Conservation (phyloP, 306 rosid species). For the Prunus armeniaca region DNA sequence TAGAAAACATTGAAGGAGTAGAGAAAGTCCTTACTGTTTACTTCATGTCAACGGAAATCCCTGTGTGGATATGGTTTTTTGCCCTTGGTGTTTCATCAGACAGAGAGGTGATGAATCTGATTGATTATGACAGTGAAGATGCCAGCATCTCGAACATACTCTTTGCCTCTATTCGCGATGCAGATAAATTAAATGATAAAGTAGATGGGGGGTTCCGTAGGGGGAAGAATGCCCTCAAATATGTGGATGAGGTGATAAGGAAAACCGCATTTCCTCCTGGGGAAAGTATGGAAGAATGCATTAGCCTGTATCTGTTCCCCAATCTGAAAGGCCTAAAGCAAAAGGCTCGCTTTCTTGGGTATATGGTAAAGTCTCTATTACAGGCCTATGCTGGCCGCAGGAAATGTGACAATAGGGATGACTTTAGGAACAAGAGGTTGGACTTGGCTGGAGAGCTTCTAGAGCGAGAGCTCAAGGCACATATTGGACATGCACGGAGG, state of each 20-base stretch:
- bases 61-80: conserved; percentile 83
- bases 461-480: conserved; percentile 85
- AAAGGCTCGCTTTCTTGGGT: conserved; percentile 78
- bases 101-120: conserved; percentile 67
- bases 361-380: conserved; percentile 92
- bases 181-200: conserved; percentile 29
- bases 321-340: conserved; percentile 49
- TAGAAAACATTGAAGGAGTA: conserved; percentile 57
- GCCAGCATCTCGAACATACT: conserved; percentile 56
- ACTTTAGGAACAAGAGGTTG: conserved; percentile 84
- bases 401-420: conserved; percentile 82
- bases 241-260: conserved; percentile 45
- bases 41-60: conserved; percentile 72
- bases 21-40: conserved; percentile 68
- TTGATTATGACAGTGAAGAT: conserved; percentile 57
- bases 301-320: conserved; percentile 57
- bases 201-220: conserved; percentile 48
- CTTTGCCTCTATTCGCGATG: conserved; percentile 69
- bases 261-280: conserved; percentile 65
- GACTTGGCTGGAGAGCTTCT: conserved; percentile 88
- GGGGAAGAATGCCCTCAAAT: conserved; percentile 37
- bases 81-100: conserved; percentile 80
- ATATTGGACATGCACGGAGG: conserved; percentile 76
- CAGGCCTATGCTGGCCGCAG: conserved; percentile 67
- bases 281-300: conserved; percentile 71